Conservation (phyloP, 495 filamentous ascomycete species). For the Elasticomyces elasticus region DNA sequence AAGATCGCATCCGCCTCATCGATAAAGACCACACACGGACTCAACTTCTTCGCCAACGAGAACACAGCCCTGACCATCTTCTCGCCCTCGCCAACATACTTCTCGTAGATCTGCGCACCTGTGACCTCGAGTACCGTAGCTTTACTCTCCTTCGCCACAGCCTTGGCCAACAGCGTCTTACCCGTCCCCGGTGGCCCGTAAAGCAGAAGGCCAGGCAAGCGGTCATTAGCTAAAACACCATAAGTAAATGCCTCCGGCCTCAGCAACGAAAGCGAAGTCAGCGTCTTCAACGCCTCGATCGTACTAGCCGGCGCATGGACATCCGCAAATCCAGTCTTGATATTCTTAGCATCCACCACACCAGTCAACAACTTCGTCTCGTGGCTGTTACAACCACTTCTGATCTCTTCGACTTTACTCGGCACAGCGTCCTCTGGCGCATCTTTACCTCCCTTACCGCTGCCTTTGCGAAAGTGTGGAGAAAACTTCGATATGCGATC, state of each 20-base stretch:
- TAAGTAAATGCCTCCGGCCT: constrained; percentile 94
- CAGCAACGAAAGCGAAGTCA: constrained; percentile 78
- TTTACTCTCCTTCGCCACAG: constrained; percentile 87
- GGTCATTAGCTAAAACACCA: constrained; percentile 83
- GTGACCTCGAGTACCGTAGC: constrained; percentile 71
- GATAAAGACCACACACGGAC: constrained; percentile 92
- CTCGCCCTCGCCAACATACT: constrained; percentile 91
- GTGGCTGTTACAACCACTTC: constrained; percentile 48
- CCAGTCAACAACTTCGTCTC: constrained; percentile 78
- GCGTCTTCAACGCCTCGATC: constrained; percentile 76
- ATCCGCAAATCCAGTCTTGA: constrained; percentile 76
- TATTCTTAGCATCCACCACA: constrained; percentile 66
- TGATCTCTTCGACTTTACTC: constrained; percentile 11
- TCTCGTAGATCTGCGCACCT: constrained; percentile 80
- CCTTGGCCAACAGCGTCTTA: constrained; percentile 91
- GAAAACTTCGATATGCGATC: neutral
- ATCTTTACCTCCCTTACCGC: constrained; percentile 20
- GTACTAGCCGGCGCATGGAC: constrained; percentile 74
- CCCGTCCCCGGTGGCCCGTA: constrained; percentile 95
- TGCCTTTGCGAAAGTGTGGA: constrained; percentile 8
- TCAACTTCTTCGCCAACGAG: constrained; percentile 77
- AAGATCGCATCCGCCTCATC: constrained; percentile 95
- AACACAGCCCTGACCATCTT: constrained; percentile 96
- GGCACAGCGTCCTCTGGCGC: constrained; percentile 10
- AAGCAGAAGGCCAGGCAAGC: constrained; percentile 78